Evolutionary conservation across 805 yeast genomes (phyloP), one percentile per base, ranked within the genome.

Genomic region (Wickerhamomyces chambardii): DNA sequence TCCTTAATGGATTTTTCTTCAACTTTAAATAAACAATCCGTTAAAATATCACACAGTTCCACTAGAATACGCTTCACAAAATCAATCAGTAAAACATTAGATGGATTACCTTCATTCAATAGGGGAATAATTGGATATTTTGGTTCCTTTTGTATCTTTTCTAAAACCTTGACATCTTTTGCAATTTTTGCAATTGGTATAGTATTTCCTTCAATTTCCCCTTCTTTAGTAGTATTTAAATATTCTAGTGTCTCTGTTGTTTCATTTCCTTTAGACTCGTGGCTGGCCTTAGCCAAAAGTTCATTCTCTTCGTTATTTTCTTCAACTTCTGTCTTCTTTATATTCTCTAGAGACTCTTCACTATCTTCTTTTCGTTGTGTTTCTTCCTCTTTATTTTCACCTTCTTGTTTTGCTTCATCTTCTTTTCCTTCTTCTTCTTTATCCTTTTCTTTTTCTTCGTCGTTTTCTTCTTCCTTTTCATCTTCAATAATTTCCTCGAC

Each of bases 1-100:
- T 82, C 82, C 24, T 66, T 67, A 33, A 60, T 64, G 9, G 70
- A 55, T 12, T 51, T 55, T 12, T 56, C 56, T 15, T 61, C 66
- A 2, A 68, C 38, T n/a, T 57, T 36, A 6, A 55, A 51, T n/a
- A 53, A 53, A 25, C 55, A 62, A 14, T 45, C 51, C 34, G 31
- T 43, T 30, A 50, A 53, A 15, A 56, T 66, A 17, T 35, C 45
- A 31, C 56, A 56, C 24, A 60, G 55, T 32, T 53, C 53, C 30
- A 38, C 33, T 2, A 64, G 46, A 6, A 67, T 39, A 7, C 62
- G 50, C 21, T 45, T 45, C 17, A 66, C 53, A 39, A 66, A 67
- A 6, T 64, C 58, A 18, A 61, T 56, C 7, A 70, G 43, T 22
- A 64, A 51, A 5, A 54, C 25, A 33, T 50, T 50, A 1, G 53